Conservation (phyloP, 176 grass and related monocot species). For the Avena sativa region DNA sequence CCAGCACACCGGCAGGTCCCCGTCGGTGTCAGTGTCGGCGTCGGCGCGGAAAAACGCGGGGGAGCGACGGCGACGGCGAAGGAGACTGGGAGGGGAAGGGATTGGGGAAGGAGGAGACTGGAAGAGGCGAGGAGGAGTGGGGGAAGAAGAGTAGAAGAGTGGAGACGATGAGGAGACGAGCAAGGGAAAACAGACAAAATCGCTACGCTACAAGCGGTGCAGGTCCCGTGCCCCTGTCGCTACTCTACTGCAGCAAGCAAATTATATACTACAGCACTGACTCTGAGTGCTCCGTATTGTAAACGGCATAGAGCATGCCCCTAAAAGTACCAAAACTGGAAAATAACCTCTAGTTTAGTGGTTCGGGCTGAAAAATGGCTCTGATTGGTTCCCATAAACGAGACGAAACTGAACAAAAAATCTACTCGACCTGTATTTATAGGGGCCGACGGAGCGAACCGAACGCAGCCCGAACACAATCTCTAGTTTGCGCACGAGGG, state of each 20-base stretch:
- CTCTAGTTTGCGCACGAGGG: too few species aligned
- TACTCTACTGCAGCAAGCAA: not conserved
- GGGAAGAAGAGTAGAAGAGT: not conserved
- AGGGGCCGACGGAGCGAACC: too few species aligned
- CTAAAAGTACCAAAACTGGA: too few species aligned
- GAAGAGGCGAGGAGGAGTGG: not conserved
- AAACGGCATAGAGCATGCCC: too few species aligned
- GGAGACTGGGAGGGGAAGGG: not conserved
- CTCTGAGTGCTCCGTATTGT: too few species aligned
- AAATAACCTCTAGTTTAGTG: too few species aligned
- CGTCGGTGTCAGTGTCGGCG: not conserved
- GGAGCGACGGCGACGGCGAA: not conserved
- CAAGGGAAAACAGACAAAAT: not conserved
- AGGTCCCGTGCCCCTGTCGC: not conserved
- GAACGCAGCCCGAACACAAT: too few species aligned
- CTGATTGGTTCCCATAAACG: too few species aligned
- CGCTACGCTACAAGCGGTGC: not conserved
- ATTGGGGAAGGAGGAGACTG: not conserved
- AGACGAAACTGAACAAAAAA: too few species aligned
- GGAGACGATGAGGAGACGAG: not conserved
- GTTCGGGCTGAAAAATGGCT: too few species aligned
- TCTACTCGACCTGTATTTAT: too few species aligned
- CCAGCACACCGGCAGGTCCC: not conserved
- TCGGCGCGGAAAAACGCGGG: not conserved
- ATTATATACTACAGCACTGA: too few species aligned